Evolutionary conservation across 495 filamentous ascomycete genomes (phyloP).

Genomic region (Penicillium soppii): DNA sequence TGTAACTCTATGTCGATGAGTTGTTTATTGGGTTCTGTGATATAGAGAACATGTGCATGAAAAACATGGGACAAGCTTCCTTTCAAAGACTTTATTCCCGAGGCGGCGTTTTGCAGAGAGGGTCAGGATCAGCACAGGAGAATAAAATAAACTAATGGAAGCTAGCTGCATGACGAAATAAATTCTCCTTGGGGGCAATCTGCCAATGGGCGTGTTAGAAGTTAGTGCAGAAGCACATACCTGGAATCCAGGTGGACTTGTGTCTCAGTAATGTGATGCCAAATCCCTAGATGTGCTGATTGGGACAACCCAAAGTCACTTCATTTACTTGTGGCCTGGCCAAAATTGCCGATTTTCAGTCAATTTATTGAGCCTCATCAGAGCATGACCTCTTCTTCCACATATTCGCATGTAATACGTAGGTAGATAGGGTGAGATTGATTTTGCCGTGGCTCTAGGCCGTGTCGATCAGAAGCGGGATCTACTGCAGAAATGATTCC

Average conservation of each 20-base stretch:
- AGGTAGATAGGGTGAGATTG: background rate
- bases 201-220: background rate
- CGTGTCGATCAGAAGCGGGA: background rate
- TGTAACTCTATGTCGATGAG: background rate
- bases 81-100: background rate
- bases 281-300: conserved; percentile 12
- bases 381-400: too few species aligned
- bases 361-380: too few species aligned
- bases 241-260: conserved; percentile 13
- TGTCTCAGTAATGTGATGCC: conserved; percentile 14
- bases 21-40: background rate
- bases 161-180: conserved; percentile 14
- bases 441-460: background rate
- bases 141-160: conserved; percentile 6
- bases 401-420: too few species aligned
- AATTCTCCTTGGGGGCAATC: background rate
- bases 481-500: background rate
- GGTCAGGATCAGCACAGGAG: background rate
- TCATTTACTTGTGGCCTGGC: too few species aligned
- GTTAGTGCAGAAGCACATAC: conserved; percentile 5
- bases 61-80: background rate
- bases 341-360: too few species aligned
- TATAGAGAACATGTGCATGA: background rate
- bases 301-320: background rate
- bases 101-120: background rate